Percentiles rank a stretch among this genome's conserved stretches.
These are phyloP conservation scores for Biscogniauxia marginata DNA, from an alignment of 2,329 filamentous ascomycete genomes.

Conservation along the genomic window DNA sequence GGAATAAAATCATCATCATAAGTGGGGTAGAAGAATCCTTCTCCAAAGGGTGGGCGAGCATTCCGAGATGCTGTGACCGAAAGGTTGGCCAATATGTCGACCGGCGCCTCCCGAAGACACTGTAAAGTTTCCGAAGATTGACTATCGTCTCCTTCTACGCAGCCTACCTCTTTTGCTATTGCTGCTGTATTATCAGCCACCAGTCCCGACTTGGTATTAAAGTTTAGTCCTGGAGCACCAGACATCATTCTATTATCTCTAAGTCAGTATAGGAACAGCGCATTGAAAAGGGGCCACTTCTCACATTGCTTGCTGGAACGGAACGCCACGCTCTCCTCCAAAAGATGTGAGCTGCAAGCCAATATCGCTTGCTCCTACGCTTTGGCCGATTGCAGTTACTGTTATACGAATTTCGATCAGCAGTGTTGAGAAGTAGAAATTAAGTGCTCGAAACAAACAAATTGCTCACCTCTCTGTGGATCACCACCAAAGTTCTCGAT, in stretches of 20 bases:
- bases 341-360: constrained; percentile 28
- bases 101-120: constrained; percentile 19
- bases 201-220: constrained; percentile 27
- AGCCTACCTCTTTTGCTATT: constrained; percentile 19
- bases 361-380: constrained; percentile 31
- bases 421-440: too few relatives aligned
- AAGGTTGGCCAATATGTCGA: constrained; percentile 23
- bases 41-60: constrained; percentile 20
- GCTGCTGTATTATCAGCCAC: constrained; percentile 24
- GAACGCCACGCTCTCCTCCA: constrained; percentile 22
- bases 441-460: not conserved
- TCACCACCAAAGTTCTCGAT: constrained; percentile 4
- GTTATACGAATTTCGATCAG: too few relatives aligned
- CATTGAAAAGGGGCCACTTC: not conserved
- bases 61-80: constrained; percentile 25
- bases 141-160: constrained; percentile 9
- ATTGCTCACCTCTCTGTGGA: constrained; percentile 3
- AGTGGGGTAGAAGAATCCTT: constrained; percentile 22
- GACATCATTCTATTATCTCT: constrained; percentile 28
- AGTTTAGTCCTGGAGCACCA: constrained; percentile 28
- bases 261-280: not conserved
- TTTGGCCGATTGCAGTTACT: constrained; percentile 33
- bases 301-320: constrained; percentile 32
- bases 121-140: constrained; percentile 18
- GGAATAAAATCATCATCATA: constrained; percentile 28